Base-by-base conservation (phyloP, 1,284 basidiomycete species). In the Tylopilus sp. region DNA sequence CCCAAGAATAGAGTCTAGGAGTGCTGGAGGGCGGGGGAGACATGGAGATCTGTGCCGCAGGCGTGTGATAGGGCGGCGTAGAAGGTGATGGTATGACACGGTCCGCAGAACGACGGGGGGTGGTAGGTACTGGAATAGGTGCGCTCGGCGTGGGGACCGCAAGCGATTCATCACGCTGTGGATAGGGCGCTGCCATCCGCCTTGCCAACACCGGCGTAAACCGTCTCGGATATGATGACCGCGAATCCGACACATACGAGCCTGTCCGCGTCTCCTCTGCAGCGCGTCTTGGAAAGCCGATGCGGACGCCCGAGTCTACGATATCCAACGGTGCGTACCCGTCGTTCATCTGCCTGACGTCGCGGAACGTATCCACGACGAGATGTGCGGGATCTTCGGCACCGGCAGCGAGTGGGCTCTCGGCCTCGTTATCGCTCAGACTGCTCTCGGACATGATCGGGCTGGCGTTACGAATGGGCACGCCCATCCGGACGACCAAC, bases 1-100 rank as follows among this genome's bases (percentile, higher is more conserved):
- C 70, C 76, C 80, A 81, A 65, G 77, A 71, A 60, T 88, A 86
- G 52, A 86, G 72, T 59, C 82, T 82, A 9, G 86, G 86, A 3
- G 85, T 82, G 56, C 81, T 81, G 6, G 81, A 74, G 5, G 84
- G 83, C 8, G 84, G 79, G 18, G 86, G 84, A 12, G 86, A 87
- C 56, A 85, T 83, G 33, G 83, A 76, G 29, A 82, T 32, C 52
- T 82, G 67, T 18, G 73, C 63, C 61, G 77, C 70, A 61, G 71
- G 65, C 39, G 77, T 69, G 67, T 75, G 72, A 44, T 68, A 77
- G 1, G 77, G 68, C 0, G 78, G 75, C 4, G 75, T 80, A 12
- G 74, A 76, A 8, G 77, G 71, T 2, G 69, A 68, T 22, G 54
- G 13, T 0, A 68, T 26, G n/a, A 49, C n/a, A 26, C 63, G 65